Percentiles rank a stretch among this genome's conserved stretches.
Conservation (phyloP, 768 basidiomycete genomes). For the Terana coerulea region DNA sequence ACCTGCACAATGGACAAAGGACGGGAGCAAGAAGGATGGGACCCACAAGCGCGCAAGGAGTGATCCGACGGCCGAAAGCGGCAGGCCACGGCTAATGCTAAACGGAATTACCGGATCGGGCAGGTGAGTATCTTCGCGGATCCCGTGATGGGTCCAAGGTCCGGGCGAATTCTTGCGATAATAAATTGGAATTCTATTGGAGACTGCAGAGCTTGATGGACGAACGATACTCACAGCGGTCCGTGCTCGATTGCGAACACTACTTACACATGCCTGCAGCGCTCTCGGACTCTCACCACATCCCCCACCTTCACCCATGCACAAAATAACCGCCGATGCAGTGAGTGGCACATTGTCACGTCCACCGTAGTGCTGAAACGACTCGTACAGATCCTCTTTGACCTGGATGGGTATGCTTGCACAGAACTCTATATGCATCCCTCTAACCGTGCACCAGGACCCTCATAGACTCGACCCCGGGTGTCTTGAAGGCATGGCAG, state of each 20-base stretch:
- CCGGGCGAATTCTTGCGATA: slow-evolving; percentile 3
- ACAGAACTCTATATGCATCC: background rate
- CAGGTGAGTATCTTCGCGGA: slow-evolving; percentile 4
- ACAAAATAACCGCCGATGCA: slow-evolving; percentile 44
- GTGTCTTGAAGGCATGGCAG: slow-evolving; percentile 75
- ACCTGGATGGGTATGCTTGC: slow-evolving; percentile 59
- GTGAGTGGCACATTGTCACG: slow-evolving; percentile 32
- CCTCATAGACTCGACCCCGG: slow-evolving; percentile 80
- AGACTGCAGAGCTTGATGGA: background rate
- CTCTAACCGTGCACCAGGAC: slow-evolving; percentile 39
- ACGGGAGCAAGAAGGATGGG: too few species aligned
- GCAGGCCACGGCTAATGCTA: background rate
- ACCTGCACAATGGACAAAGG: too few species aligned
- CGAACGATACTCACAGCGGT: background rate
- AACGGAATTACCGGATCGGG: background rate
- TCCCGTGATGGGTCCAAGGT: slow-evolving; percentile 11
- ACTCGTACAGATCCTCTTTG: slow-evolving; percentile 52
- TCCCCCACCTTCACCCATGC: slow-evolving; percentile 23
- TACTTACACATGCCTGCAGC: background rate
- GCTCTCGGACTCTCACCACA: background rate
- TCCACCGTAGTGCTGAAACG: background rate
- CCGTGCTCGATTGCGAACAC: background rate
- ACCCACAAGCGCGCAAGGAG: too few species aligned
- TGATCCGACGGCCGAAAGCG: slow-evolving; percentile 4
- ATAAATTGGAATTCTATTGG: slow-evolving; percentile 6